Evolutionary conservation across 345 rosid species (phyloP).

Genomic region (Corchorus olitorius): DNA sequence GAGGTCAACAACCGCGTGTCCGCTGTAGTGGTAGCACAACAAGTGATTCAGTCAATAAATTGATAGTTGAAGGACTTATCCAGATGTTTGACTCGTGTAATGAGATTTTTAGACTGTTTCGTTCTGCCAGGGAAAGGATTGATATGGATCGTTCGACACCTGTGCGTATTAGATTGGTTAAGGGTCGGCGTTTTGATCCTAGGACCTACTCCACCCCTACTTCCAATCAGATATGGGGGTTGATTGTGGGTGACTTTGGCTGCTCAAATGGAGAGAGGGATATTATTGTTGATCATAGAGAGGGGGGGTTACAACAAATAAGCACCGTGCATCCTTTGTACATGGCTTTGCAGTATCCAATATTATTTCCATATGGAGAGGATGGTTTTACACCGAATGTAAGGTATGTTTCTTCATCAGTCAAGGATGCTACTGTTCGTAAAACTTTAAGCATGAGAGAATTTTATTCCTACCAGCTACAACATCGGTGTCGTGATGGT

Average conservation of each 20-base stretch:
- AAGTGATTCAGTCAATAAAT: neutral
- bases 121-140: too few relatives aligned
- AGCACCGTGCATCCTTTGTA: neutral
- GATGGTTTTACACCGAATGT: neutral
- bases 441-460: neutral
- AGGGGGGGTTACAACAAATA: neutral
- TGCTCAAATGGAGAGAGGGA: neutral
- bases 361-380: conserved; percentile 16
- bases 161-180: neutral
- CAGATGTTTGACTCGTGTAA: conserved; percentile 1
- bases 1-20: neutral
- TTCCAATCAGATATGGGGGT: neutral
- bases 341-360: conserved; percentile 21
- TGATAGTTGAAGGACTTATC: neutral
- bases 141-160: too few relatives aligned
- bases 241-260: neutral
- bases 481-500: neutral
- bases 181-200: neutral
- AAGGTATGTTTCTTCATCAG: neutral
- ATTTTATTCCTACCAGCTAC: neutral
- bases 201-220: neutral
- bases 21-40: rapidly evolving
- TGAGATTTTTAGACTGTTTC: too few relatives aligned
- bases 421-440: too few relatives aligned
- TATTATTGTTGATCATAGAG: neutral